These are phyloP conservation scores for Pythium coloratum DNA, from an alignment of 352 stramenopile species.

Conservation along the genomic window DNA sequence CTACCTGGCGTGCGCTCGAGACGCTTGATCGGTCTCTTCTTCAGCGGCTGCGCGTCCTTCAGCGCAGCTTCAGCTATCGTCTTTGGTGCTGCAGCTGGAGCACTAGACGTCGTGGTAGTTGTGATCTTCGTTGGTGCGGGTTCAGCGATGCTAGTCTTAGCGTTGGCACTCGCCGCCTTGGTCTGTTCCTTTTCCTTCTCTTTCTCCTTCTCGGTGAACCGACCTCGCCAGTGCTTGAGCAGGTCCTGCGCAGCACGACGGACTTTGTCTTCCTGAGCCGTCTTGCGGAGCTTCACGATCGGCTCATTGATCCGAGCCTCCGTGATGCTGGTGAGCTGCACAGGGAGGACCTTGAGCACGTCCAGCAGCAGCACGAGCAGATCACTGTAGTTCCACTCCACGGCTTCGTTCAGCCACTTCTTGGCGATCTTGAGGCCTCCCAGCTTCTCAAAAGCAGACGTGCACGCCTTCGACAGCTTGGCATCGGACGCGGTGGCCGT, in stretches of 20 bases:
- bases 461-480: constrained; percentile 64
- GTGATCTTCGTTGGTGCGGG: neutral
- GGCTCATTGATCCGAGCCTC: constrained; percentile 87
- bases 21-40: constrained; percentile 75
- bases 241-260: constrained; percentile 78
- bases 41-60: constrained; percentile 48
- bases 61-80: constrained; percentile 18
- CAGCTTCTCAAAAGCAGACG: constrained; percentile 64
- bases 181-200: constrained; percentile 21
- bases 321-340: constrained; percentile 87
- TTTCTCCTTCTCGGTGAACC: constrained; percentile 87
- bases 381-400: constrained; percentile 80
- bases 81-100: constrained; percentile 4
- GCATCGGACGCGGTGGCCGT: constrained; percentile 54
- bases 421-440: constrained; percentile 75
- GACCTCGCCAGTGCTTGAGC: constrained; percentile 82
- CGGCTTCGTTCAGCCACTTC: constrained; percentile 73
- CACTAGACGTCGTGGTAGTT: neutral
- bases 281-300: constrained; percentile 86
- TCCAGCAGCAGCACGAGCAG: constrained; percentile 80
- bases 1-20: constrained; percentile 68
- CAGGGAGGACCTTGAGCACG: constrained; percentile 75
- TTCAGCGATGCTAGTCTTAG: constrained; percentile 18
- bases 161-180: constrained; percentile 16
- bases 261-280: constrained; percentile 72